Base-by-base conservation (phyloP, 495 filamentous ascomycete species). In the Bombardia bombarda region DNA sequence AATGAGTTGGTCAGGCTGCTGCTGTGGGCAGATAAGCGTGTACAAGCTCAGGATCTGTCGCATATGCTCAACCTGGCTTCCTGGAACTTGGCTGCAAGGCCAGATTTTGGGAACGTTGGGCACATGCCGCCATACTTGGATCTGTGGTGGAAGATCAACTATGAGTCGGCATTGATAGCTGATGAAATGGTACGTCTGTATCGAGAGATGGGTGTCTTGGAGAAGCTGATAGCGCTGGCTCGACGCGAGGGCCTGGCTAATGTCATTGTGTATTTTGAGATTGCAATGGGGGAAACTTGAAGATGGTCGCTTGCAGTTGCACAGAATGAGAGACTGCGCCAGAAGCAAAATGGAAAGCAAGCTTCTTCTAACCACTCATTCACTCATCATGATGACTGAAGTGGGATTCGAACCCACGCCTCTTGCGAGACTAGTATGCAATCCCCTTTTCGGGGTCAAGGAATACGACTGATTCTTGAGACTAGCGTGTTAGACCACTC, bases 31-130 rank as follows among this genome's bases (percentile, higher is more conserved):
- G 52, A 52, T n/a, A 9, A 12, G 6, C 21, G 35, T 3, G 43
- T 52, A 3, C 16, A 32, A 23, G 41, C 25, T 9, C 16, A 35
- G 24, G 35, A 47, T 13, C 13, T 51, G 9, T 30, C 24, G 5
- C 38, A 52, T 20, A 24, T 52, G 32, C 37, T 52, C 10, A 45
- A 56, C 41, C 41, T 55, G 21, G 52, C 42, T 2, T 32, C 17
- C 14, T 38, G 35, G 25, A 55, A 55, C 23, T 32, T 55, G 6
- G 18, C 33, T 1, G 24, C 19, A 10, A 14, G 23, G 25, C 26
- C 28, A 1, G n/a, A 10, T 3, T 18, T 31, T n/a, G n/a, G n/a
- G 36, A 39, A 3, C 4, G 34, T 14, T 6, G 18, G 8, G 20
- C 10, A 16, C 19, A n/a, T 23, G 19, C 12, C 12, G 20, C 14